Evolutionary conservation across 768 basidiomycete genomes (phyloP).

Genomic region (Scleroderma citrinum): DNA sequence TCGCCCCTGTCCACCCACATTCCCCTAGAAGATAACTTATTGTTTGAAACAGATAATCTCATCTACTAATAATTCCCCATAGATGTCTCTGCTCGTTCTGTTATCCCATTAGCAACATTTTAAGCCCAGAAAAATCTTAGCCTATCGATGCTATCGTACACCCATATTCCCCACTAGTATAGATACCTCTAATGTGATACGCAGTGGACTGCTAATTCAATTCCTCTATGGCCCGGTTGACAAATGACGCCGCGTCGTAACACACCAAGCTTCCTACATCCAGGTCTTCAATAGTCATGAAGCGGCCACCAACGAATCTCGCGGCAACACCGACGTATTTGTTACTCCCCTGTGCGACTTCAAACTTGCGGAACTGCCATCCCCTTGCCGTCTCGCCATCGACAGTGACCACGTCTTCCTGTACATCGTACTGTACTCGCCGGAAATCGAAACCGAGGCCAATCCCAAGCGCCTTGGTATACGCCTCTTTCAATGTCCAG

Average conservation of each 20-base stretch:
- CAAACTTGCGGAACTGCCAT: slow-evolving; percentile 67
- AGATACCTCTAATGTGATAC: slow-evolving; percentile 10
- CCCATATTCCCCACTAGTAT: slow-evolving; percentile 9
- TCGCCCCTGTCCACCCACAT: slow-evolving; percentile 34
- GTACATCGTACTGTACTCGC: slow-evolving; percentile 66
- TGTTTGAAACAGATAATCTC: slow-evolving; percentile 23
- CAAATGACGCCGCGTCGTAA: slow-evolving; percentile 44
- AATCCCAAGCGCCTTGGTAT: slow-evolving; percentile 80
- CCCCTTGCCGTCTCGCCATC: slow-evolving; percentile 52
- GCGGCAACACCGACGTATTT: slow-evolving; percentile 66
- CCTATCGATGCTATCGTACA: slow-evolving; percentile 8
- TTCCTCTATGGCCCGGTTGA: slow-evolving; percentile 40
- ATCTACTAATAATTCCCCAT: slow-evolving; percentile 24
- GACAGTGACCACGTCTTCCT: slow-evolving; percentile 45
- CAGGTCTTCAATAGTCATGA: slow-evolving; percentile 26
- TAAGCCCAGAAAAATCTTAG: background rate
- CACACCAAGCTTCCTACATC: slow-evolving; percentile 38
- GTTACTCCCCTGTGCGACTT: slow-evolving; percentile 41
- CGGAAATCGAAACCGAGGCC: slow-evolving; percentile 81
- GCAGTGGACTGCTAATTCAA: slow-evolving; percentile 22
- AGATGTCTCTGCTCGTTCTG: slow-evolving; percentile 8
- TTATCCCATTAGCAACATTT: slow-evolving; percentile 4
- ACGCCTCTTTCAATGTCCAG: slow-evolving; percentile 91
- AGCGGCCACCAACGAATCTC: slow-evolving; percentile 44
- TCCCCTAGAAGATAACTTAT: slow-evolving; percentile 25